phyloP scores from a whole-genome alignment of 2,329 filamentous ascomycete species.

The Fusarium algeriense region DNA sequence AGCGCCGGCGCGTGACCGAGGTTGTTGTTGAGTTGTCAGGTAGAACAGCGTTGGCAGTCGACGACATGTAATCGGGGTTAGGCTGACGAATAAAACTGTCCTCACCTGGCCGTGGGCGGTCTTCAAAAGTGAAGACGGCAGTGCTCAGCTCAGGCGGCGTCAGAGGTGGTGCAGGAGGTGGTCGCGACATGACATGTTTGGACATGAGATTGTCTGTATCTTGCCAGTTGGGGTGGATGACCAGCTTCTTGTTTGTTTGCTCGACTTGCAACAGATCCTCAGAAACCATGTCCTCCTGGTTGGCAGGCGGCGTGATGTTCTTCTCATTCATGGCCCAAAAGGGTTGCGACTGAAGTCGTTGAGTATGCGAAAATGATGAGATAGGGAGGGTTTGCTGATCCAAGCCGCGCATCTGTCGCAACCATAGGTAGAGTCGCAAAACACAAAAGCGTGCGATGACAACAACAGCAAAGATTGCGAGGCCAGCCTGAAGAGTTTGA shows the following conservation, averaged over 20 bases:
- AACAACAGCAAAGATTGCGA: constrained; percentile 53
- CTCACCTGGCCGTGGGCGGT: constrained; percentile 47
- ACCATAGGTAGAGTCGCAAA: constrained; percentile 45
- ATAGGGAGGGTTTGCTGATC: constrained; percentile 40
- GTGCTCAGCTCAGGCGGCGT: constrained; percentile 61
- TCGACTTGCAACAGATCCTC: constrained; percentile 25
- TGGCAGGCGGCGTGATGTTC: constrained; percentile 20
- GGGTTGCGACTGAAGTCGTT: constrained; percentile 35
- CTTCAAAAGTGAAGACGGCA: constrained; percentile 58
- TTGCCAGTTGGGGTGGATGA: constrained; percentile 47
- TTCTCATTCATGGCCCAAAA: constrained; percentile 48
- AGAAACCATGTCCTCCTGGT: constrained; percentile 13
- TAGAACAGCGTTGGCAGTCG: constrained; percentile 47
- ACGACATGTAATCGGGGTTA: constrained; percentile 63
- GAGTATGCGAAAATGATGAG: constrained; percentile 34
- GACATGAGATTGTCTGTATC: constrained; percentile 44
- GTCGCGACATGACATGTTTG: constrained; percentile 52
- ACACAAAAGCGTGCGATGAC: constrained; percentile 51
- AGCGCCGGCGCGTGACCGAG: constrained; percentile 55
- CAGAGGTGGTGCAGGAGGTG: constrained; percentile 62
- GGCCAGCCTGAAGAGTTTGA: constrained; percentile 46
- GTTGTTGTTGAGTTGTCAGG: constrained; percentile 47
- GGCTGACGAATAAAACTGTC: constrained; percentile 61
- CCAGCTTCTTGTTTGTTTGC: constrained; percentile 32
- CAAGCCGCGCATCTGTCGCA: constrained; percentile 44